Evolutionary conservation across 345 rosid genomes (phyloP).

Genomic region (Firmiana major): DNA sequence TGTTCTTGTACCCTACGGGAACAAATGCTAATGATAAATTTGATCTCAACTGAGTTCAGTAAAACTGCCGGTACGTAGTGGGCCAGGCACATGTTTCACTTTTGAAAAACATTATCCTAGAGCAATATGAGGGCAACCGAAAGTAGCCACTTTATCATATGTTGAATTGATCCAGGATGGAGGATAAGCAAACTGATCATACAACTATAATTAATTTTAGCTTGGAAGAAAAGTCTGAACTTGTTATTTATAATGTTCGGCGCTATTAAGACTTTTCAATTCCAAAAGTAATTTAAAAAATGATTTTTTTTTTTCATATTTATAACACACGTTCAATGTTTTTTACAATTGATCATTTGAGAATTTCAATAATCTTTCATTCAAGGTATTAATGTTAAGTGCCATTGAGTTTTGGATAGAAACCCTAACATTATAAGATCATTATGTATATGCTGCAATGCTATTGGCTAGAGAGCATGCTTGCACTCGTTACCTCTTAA

Average conservation of each 20-base stretch:
- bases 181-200: neutral
- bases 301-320: too few relatives aligned
- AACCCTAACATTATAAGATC: neutral
- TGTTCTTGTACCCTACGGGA: neutral
- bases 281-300: too few relatives aligned
- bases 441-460: neutral
- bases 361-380: too few relatives aligned
- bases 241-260: neutral
- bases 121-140: constrained; percentile 10
- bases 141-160: constrained; percentile 7
- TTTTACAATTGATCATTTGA: too few relatives aligned
- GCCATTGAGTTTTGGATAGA: too few relatives aligned
- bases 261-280: too few relatives aligned
- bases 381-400: too few relatives aligned
- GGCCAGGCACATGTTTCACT: constrained; percentile 9
- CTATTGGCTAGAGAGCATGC: neutral
- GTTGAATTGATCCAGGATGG: neutral
- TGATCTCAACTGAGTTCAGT: neutral
- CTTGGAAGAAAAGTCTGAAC: neutral
- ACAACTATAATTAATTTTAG: neutral
- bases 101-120: constrained; percentile 3
- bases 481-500: neutral
- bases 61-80: constrained; percentile 8
- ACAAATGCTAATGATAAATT: constrained; percentile 1
- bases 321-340: too few relatives aligned